Evolutionary conservation across 805 yeast species (phyloP).

Genomic region (Wickerhamiella bombiphila): DNA sequence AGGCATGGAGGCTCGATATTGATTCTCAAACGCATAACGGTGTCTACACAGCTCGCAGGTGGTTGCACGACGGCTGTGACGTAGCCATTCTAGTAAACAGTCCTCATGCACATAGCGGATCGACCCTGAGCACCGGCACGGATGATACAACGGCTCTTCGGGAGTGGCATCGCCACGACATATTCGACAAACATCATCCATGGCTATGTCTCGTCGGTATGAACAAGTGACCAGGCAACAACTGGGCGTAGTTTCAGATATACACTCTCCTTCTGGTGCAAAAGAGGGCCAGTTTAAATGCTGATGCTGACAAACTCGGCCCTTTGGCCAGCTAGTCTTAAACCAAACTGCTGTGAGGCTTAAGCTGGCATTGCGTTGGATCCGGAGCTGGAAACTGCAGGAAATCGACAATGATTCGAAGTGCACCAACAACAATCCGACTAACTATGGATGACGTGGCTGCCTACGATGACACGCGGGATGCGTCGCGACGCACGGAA

Average conservation of each 20-base stretch:
- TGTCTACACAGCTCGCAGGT: constrained; percentile 83
- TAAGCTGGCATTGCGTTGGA: no score
- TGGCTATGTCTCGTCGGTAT: neutral
- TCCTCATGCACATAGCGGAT: constrained; percentile 88
- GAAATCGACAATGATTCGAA: neutral
- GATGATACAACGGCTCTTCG: constrained; percentile 70
- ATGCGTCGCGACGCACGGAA: no score
- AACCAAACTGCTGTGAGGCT: no score
- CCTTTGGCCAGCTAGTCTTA: no score
- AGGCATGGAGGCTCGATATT: constrained; percentile 55
- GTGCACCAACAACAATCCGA: neutral
- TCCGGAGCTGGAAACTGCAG: no score
- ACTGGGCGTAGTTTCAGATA: no score
- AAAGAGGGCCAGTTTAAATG: no score
- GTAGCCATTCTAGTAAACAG: constrained; percentile 79
- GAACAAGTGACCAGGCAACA: no score
- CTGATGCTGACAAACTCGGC: no score
- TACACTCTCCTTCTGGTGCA: no score
- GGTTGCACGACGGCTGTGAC: constrained; percentile 45
- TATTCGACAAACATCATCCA: constrained; percentile 62
- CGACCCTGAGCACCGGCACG: constrained; percentile 89
- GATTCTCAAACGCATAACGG: constrained; percentile 51
- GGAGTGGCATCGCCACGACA: constrained; percentile 83
- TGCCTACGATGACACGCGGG: constrained; percentile 1
- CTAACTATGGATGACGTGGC: neutral